These are phyloP conservation scores for Pseudonitzschia delicatissima DNA, from an alignment of 108 stramenopile species.

Conservation along the genomic window DNA sequence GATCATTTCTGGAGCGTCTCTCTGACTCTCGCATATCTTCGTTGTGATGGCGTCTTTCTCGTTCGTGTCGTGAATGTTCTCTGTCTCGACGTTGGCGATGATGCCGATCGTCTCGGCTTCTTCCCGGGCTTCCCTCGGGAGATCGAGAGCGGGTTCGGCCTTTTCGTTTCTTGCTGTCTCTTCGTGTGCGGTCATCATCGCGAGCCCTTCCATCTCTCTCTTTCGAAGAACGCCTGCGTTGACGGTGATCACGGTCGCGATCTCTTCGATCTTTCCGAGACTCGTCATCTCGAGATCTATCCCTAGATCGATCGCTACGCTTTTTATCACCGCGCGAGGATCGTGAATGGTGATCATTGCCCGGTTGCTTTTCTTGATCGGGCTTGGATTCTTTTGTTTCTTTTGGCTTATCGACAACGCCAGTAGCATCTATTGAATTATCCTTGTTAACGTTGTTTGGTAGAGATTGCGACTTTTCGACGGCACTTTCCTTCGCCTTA, in stretches of 20 bases:
- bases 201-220: slow-evolving; percentile 9
- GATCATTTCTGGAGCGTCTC: no score
- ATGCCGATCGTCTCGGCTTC: not conserved
- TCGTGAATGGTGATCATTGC: no score
- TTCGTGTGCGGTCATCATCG: no score
- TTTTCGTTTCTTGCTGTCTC: slow-evolving; percentile 1
- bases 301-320: not conserved
- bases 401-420: no score
- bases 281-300: slow-evolving; percentile 1
- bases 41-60: not conserved
- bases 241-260: slow-evolving; percentile 15
- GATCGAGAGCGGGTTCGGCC: not conserved
- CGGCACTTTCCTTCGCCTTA: not conserved
- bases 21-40: no score
- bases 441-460: not conserved
- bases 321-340: slow-evolving; percentile 11
- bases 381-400: no score
- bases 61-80: not conserved
- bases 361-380: slow-evolving; percentile 1
- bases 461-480: not conserved
- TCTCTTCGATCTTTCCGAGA: slow-evolving; percentile 2
- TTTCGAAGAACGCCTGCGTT: not conserved
- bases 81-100: not conserved
- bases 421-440: not conserved
- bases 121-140: not conserved